Conservation (phyloP, 2,329 filamentous ascomycete genomes). For the Xylaria hypoxylon region DNA sequence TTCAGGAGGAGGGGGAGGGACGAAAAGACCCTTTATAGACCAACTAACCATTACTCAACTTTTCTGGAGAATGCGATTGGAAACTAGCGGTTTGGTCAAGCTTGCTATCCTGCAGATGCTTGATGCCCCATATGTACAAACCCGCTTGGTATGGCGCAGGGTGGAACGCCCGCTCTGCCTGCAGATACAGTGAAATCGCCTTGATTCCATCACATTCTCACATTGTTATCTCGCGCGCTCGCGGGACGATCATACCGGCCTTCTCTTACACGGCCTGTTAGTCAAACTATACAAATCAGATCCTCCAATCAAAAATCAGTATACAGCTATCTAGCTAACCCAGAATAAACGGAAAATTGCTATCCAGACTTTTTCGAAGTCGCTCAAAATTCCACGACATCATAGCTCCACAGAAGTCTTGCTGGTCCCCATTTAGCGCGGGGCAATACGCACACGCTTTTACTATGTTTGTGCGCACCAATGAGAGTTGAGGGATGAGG, state of each 20-base stretch:
- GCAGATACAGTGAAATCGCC: not conserved
- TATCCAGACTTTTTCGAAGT: too few relatives aligned
- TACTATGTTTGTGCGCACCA: slow-evolving; percentile 25
- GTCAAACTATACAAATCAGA: not conserved
- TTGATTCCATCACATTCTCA: slow-evolving; percentile 12
- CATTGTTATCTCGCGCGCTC: not conserved
- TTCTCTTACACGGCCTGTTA: too few relatives aligned
- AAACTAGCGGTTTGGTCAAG: slow-evolving; percentile 11
- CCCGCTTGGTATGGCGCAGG: slow-evolving; percentile 23
- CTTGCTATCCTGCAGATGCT: slow-evolving; percentile 10
- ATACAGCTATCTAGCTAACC: not conserved
- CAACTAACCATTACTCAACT: slow-evolving; percentile 11
- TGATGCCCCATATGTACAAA: slow-evolving; percentile 14
- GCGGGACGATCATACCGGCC: not conserved
- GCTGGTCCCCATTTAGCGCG: slow-evolving; percentile 5
- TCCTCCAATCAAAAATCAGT: not conserved
- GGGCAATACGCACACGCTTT: not conserved
- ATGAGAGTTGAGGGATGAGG: slow-evolving; percentile 3
- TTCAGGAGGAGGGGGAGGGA: not conserved
- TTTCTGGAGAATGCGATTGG: slow-evolving; percentile 13
- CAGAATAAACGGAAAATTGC: too few relatives aligned
- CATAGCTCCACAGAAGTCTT: too few relatives aligned
- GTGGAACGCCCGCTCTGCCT: slow-evolving; percentile 14
- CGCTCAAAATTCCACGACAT: too few relatives aligned
- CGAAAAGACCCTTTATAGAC: not conserved